phyloP scores from a whole-genome alignment of 2,329 filamentous ascomycete species.

The Nectriaceae sp. region DNA sequence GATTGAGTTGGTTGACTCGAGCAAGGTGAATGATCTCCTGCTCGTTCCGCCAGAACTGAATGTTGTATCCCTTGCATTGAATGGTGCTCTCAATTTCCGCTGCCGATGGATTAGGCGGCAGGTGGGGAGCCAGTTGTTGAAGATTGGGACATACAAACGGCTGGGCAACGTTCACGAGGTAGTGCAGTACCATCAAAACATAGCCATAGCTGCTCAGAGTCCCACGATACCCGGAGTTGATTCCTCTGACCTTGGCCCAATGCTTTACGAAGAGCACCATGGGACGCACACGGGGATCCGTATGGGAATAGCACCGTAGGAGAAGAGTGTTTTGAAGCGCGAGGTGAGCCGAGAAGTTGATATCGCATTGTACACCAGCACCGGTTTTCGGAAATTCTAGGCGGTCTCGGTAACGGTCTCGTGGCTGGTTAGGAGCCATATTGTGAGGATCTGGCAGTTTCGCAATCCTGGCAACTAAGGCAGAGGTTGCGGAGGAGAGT shows the following conservation, averaged over 20 bases:
- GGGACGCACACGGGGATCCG: constrained; percentile 74
- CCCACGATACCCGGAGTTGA: constrained; percentile 85
- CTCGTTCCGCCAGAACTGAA: constrained; percentile 80
- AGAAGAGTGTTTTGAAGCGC: constrained; percentile 83
- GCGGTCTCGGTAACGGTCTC: constrained; percentile 56
- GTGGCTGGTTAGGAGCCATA: constrained; percentile 51
- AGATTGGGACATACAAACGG: constrained; percentile 87
- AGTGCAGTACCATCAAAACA: constrained; percentile 89
- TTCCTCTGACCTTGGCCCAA: constrained; percentile 83
- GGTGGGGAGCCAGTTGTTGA: constrained; percentile 57
- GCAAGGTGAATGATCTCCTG: constrained; percentile 66
- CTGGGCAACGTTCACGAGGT: constrained; percentile 77
- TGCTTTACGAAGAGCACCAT: constrained; percentile 87
- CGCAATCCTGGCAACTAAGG: constrained; percentile 45
- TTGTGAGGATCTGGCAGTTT: constrained; percentile 51
- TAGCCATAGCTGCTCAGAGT: constrained; percentile 90
- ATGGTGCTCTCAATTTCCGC: constrained; percentile 22
- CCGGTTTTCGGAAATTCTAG: constrained; percentile 78
- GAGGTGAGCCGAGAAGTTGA: constrained; percentile 86
- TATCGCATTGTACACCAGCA: constrained; percentile 84
- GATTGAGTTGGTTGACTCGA: constrained; percentile 57
- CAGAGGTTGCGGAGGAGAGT: constrained; percentile 32
- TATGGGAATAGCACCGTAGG: constrained; percentile 79
- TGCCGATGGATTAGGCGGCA: constrained; percentile 33
- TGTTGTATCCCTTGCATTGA: constrained; percentile 64